phyloP scores from a whole-genome alignment of 202 grass and related monocot species.

The Zizania palustris region DNA sequence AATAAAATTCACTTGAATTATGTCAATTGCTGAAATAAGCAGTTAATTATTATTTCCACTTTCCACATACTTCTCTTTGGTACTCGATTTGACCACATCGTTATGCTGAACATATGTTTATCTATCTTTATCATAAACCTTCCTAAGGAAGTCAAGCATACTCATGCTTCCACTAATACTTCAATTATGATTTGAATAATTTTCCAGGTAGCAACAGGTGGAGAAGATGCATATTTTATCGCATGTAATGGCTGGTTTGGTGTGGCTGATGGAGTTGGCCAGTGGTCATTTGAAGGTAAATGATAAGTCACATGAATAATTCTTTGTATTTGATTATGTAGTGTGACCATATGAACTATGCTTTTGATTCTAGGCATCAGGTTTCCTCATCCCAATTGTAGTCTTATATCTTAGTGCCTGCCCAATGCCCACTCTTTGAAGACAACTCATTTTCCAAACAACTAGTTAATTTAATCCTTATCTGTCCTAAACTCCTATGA shows the following conservation, averaged over 20 bases:
- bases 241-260: conserved; percentile 75
- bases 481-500: no score
- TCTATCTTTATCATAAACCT: background rate
- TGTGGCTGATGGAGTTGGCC: conserved; percentile 94
- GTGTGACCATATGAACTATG: conserved; percentile 10
- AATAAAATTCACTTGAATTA: background rate
- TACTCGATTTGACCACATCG: background rate
- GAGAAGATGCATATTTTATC: conserved; percentile 92
- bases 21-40: conserved; percentile 11
- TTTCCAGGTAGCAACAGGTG: conserved; percentile 70
- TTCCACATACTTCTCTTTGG: conserved; percentile 4
- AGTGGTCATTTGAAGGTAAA: conserved; percentile 93
- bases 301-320: conserved; percentile 45
- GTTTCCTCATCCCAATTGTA: no score
- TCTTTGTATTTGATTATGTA: conserved; percentile 22
- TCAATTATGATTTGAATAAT: conserved; percentile 30
- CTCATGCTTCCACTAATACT: conserved; percentile 8
- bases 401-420: no score
- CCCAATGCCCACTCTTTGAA: no score
- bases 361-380: background rate
- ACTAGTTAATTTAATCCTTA: no score
- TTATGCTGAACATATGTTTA: background rate
- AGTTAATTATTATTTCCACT: background rate
- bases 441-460: no score
- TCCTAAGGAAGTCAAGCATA: background rate